These are phyloP conservation scores for Zasmidium angulare DNA, from an alignment of 2,329 filamentous ascomycete species.

Conservation along the genomic window DNA sequence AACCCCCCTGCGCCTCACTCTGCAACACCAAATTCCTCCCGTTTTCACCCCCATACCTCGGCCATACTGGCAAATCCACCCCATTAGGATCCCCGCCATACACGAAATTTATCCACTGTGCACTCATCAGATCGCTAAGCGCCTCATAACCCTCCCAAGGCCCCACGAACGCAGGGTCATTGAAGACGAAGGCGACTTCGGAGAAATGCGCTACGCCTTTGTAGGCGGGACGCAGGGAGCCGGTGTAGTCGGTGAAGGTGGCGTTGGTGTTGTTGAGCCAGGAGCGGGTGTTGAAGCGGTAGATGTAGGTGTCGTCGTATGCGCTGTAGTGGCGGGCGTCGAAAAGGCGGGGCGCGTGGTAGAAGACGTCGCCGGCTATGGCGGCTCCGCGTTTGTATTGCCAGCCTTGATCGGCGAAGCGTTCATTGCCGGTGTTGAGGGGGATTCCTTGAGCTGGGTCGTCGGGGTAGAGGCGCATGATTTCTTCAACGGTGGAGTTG, in stretches of 20 bases:
- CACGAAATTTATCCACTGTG: conserved; percentile 22
- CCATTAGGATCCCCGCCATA: conserved; percentile 20
- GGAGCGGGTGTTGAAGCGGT: conserved; percentile 60
- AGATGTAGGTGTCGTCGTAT: conserved; percentile 56
- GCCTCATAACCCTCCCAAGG: conserved; percentile 15
- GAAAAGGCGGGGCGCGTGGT: conserved; percentile 57
- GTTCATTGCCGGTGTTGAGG: conserved; percentile 38
- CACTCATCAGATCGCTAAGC: conserved; percentile 19
- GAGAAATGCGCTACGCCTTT: conserved; percentile 56
- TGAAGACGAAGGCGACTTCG: conserved; percentile 45
- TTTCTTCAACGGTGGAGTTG: conserved; percentile 21
- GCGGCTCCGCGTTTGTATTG: conserved; percentile 58
- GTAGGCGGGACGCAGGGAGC: conserved; percentile 35
- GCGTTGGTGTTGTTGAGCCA: conserved; percentile 36
- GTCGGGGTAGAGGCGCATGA: conserved; percentile 48
- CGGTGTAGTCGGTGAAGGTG: conserved; percentile 4
- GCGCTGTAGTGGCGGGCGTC: conserved; percentile 54
- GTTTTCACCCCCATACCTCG: conserved; percentile 14
- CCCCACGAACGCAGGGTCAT: conserved; percentile 16
- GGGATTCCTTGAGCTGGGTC: conserved; percentile 52
- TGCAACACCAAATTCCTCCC: conserved; percentile 22
- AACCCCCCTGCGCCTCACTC: conserved; percentile 13
- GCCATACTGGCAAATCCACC: conserved; percentile 16
- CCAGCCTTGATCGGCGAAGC: conserved; percentile 37
- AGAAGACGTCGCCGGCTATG: conserved; percentile 55